These are phyloP conservation scores for Ichthyophthirius multifiliis DNA, from an alignment of 169 alveolate genomes.

Conservation along the genomic window DNA sequence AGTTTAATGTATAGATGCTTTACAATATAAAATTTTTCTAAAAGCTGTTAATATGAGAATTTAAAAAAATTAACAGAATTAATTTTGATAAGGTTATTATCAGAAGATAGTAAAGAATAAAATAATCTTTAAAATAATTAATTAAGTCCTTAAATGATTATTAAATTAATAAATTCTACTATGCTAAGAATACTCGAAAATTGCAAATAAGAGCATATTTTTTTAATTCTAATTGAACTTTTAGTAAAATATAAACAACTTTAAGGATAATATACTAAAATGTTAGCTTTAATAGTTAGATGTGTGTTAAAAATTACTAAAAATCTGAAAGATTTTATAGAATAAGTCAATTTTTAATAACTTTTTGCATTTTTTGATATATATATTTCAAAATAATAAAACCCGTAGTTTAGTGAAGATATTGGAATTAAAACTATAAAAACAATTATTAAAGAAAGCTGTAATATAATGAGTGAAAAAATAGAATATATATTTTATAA, in stretches of 20 bases:
- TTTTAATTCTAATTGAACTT: conserved; percentile 17
- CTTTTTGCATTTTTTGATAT: conserved; percentile 16
- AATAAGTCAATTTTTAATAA: conserved; percentile 11
- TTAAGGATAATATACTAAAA: conserved; percentile 14
- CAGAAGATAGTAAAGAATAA: conserved; percentile 33
- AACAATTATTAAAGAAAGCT: conserved; percentile 13
- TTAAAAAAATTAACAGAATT: conserved; percentile 29
- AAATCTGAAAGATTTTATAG: not conserved
- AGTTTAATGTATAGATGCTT: conserved; percentile 9
- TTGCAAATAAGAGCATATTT: conserved; percentile 14
- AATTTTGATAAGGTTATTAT: conserved; percentile 16
- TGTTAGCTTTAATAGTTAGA: conserved; percentile 18
- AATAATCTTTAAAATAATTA: not conserved
- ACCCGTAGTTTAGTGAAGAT: conserved; percentile 19
- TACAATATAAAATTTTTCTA: conserved; percentile 19
- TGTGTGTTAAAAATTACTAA: conserved; percentile 23
- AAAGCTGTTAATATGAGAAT: conserved; percentile 7
- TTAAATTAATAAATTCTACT: conserved; percentile 22
- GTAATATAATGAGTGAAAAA: conserved; percentile 35
- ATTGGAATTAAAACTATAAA: conserved; percentile 32
- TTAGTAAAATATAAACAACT: conserved; percentile 13
- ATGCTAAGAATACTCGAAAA: conserved; percentile 36
- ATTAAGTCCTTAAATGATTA: not conserved
- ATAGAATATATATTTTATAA: too few species aligned
- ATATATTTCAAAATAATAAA: conserved; percentile 15